Evolutionary conservation across 2,329 filamentous ascomycete species (phyloP).

Genomic region (Tolypocladium cylindrosporum): DNA sequence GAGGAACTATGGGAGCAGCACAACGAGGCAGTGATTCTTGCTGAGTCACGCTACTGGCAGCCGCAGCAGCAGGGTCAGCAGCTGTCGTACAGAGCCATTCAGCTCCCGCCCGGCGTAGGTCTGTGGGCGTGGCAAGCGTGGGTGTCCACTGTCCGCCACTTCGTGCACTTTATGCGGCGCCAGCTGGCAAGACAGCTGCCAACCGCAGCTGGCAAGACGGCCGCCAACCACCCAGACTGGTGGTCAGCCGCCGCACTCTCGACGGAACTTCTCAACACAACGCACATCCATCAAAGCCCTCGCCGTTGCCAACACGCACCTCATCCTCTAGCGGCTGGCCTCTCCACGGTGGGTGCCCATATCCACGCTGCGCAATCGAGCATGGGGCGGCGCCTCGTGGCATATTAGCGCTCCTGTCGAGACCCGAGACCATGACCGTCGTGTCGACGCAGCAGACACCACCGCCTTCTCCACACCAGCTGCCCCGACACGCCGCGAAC

Average conservation of each 20-base stretch:
- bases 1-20: neutral
- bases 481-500: slow-evolving; percentile 8
- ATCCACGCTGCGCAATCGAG: neutral
- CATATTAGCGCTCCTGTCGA: neutral
- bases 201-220: neutral
- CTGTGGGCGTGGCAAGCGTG: neutral
- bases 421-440: slow-evolving; percentile 6
- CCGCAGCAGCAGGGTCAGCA: neutral
- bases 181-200: neutral
- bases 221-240: neutral
- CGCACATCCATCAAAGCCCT: neutral
- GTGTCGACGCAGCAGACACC: slow-evolving; percentile 6
- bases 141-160: neutral
- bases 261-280: neutral
- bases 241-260: neutral
- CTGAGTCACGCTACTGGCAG: neutral
- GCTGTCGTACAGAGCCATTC: neutral
- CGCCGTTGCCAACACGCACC: neutral
- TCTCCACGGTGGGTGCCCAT: neutral
- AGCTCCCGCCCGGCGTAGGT: neutral
- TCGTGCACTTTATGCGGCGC: neutral
- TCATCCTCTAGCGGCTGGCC: neutral
- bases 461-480: slow-evolving; percentile 8
- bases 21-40: neutral
- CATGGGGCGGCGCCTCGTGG: slow-evolving; percentile 3